These are phyloP conservation scores for Aspergillus texensis DNA, from an alignment of 2,329 filamentous ascomycete genomes.

Conservation along the genomic window DNA sequence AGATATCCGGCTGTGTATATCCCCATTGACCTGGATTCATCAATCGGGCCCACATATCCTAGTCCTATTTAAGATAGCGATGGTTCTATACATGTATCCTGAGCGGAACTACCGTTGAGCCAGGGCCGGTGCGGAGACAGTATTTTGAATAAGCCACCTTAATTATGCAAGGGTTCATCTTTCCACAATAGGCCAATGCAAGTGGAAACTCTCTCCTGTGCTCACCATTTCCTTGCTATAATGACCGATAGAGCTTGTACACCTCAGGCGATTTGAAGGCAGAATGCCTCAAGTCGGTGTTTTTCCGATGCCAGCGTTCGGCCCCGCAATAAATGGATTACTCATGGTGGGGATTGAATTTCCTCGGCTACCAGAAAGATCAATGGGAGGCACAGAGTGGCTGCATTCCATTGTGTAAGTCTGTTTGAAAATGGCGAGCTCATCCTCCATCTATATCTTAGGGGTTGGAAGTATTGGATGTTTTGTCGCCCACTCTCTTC, in stretches of 20 bases:
- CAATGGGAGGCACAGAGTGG: too few species aligned
- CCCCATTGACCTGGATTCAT: background rate
- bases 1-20: background rate
- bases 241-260: too few species aligned
- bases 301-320: background rate
- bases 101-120: too few species aligned
- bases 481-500: background rate
- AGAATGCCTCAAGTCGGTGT: background rate
- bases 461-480: background rate
- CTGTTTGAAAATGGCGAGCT: background rate
- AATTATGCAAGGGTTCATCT: background rate
- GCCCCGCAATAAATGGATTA: background rate
- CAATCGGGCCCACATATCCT: accelerated
- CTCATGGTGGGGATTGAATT: background rate
- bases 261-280: too few species aligned
- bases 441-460: background rate
- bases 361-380: background rate
- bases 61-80: background rate
- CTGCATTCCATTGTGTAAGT: background rate
- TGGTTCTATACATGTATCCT: background rate
- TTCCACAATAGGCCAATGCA: too few species aligned
- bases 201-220: background rate
- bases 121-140: too few species aligned
- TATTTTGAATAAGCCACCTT: background rate
- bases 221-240: background rate